Evolutionary conservation across 306 rosid species (phyloP).

Genomic region (Mimosa pudica): DNA sequence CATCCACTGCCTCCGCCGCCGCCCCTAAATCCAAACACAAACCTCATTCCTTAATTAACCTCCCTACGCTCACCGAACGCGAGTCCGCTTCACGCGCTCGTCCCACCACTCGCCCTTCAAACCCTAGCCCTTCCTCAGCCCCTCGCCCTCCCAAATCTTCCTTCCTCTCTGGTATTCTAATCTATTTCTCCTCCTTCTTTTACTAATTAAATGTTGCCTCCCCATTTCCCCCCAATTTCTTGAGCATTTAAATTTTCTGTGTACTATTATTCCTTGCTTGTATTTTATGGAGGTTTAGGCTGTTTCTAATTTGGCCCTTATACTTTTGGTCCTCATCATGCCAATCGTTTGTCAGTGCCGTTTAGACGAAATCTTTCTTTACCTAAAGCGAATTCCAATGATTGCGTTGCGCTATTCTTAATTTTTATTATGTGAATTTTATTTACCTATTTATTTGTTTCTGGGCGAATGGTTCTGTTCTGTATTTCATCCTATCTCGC

Average conservation of each 20-base stretch:
- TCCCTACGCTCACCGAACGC: background rate
- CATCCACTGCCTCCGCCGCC: conserved; percentile 33
- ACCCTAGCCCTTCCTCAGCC: conserved; percentile 25
- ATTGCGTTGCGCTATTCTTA: conserved; percentile 4
- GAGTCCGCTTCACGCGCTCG: background rate
- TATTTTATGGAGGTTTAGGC: background rate
- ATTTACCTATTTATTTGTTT: background rate
- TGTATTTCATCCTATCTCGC: background rate
- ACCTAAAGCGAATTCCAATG: conserved; percentile 15
- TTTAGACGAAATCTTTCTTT: conserved; percentile 13
- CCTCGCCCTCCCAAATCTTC: conserved; percentile 13
- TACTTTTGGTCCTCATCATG: conserved; percentile 34
- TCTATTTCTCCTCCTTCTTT: background rate
- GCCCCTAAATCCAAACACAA: conserved; percentile 32
- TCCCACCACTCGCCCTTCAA: conserved; percentile 8
- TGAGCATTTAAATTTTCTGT: no score
- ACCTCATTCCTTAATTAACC: conserved; percentile 37
- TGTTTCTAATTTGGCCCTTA: conserved; percentile 25
- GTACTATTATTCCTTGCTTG: background rate
- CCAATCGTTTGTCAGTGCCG: conserved; percentile 45
- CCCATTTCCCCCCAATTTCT: background rate
- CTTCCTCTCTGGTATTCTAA: conserved; percentile 28
- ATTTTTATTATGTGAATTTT: background rate
- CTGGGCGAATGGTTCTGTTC: background rate
- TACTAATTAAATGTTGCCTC: background rate